Conservation (phyloP, 2,329 filamentous ascomycete genomes). For the Graphilbum ipis-grandicollis region DNA sequence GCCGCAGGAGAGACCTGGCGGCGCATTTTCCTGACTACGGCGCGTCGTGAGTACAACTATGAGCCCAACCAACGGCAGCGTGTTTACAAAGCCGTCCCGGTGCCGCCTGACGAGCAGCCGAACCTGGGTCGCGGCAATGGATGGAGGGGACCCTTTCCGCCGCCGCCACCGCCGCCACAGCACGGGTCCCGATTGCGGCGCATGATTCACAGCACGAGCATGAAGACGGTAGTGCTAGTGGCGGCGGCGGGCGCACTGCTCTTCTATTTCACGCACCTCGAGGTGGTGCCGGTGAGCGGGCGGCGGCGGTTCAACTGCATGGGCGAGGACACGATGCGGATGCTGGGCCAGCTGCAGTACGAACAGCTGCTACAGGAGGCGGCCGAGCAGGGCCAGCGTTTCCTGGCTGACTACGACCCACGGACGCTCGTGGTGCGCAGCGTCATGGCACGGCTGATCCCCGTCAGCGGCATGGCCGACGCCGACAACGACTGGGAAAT, state of each 20-base stretch:
- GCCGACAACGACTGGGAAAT: constrained; percentile 46
- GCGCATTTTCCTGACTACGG: too few relatives aligned
- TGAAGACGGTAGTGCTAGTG: constrained; percentile 21
- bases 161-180: background rate
- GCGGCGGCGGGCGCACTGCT: constrained; percentile 25
- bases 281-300: constrained; percentile 56
- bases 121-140: background rate
- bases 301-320: constrained; percentile 59
- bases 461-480: constrained; percentile 42
- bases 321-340: constrained; percentile 33
- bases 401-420: constrained; percentile 43
- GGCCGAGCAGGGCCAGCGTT: constrained; percentile 29
- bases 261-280: constrained; percentile 53
- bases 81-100: constrained; percentile 5
- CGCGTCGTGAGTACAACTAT: too few relatives aligned
- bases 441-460: constrained; percentile 50
- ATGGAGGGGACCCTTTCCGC: constrained; percentile 1
- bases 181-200: constrained; percentile 1
- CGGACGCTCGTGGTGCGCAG: constrained; percentile 38
- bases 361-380: constrained; percentile 37
- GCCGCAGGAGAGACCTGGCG: too few relatives aligned
- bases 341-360: constrained; percentile 35
- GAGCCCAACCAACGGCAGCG: constrained; percentile 4
- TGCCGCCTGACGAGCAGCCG: constrained; percentile 6
- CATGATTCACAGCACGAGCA: constrained; percentile 13